Conservation (phyloP, 2,329 filamentous ascomycete genomes). For the Monilinia aucupariae region DNA sequence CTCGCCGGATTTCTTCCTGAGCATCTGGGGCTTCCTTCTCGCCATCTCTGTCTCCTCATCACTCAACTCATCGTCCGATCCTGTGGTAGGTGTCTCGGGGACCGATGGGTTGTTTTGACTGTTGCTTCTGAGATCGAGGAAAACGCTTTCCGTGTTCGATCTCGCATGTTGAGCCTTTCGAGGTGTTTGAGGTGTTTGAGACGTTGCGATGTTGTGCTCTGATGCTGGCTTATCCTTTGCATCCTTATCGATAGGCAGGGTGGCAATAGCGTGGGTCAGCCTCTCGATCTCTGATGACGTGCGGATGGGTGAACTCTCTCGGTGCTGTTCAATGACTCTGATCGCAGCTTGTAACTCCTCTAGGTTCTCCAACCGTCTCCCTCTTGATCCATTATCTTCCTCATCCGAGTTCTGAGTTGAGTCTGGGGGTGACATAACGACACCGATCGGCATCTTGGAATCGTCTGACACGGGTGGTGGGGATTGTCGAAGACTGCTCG, state of each 20-base stretch:
- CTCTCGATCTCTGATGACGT: slow-evolving; percentile 24
- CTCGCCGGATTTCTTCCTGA: slow-evolving; percentile 97
- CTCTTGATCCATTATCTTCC: slow-evolving; percentile 48
- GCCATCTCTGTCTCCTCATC: slow-evolving; percentile 52
- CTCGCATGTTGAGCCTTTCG: slow-evolving; percentile 32
- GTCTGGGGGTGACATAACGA: slow-evolving; percentile 86
- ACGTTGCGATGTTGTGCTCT: slow-evolving; percentile 21
- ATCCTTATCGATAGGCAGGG: slow-evolving; percentile 36
- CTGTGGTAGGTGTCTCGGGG: slow-evolving; percentile 47
- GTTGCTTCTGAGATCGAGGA: slow-evolving; percentile 32
- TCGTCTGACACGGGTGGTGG: slow-evolving; percentile 73
- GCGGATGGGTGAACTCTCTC: slow-evolving; percentile 50
- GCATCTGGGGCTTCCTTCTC: slow-evolving; percentile 74
- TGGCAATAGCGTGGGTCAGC: slow-evolving; percentile 29
- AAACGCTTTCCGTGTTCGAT: slow-evolving; percentile 43
- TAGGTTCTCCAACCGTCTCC: slow-evolving; percentile 31
- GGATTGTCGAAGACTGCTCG: slow-evolving; percentile 69
- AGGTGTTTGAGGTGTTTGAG: slow-evolving; percentile 20
- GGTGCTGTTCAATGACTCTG: slow-evolving; percentile 66
- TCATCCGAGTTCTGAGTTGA: slow-evolving; percentile 78
- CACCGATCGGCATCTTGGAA: slow-evolving; percentile 70
- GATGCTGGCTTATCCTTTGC: slow-evolving; percentile 30
- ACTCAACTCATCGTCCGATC: slow-evolving; percentile 50
- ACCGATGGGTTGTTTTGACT: slow-evolving; percentile 30
- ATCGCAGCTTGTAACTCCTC: slow-evolving; percentile 75